phyloP scores from a whole-genome alignment of 352 stramenopile species.

The Pythium sp. region DNA sequence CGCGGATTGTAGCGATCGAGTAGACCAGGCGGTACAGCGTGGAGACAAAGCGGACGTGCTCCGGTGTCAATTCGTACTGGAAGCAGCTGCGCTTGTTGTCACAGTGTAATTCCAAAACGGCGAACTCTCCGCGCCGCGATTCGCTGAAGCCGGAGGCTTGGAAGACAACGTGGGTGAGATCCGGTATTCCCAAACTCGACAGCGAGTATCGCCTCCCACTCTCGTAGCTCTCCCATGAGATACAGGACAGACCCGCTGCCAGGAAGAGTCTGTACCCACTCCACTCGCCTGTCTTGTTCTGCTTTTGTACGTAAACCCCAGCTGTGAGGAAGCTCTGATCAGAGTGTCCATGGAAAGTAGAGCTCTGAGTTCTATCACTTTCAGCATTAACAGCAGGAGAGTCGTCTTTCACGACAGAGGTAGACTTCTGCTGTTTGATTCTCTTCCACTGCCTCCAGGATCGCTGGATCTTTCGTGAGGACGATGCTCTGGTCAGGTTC shows the following conservation, averaged over 20 bases:
- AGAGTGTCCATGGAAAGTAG: background rate
- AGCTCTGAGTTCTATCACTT: background rate
- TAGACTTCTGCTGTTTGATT: background rate
- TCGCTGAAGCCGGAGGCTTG: constrained; percentile 9
- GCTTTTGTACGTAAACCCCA: constrained; percentile 12
- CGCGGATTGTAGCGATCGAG: constrained; percentile 1
- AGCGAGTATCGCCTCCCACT: constrained; percentile 14
- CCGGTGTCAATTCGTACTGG: constrained; percentile 11
- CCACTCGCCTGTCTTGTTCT: constrained; percentile 13
- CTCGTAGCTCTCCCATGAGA: constrained; percentile 17
- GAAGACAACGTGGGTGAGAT: constrained; percentile 16
- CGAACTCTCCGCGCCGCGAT: constrained; percentile 2
- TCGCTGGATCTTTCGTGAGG: constrained; percentile 16
- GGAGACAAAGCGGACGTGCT: constrained; percentile 10
- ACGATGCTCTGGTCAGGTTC: constrained; percentile 1
- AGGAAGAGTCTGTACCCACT: constrained; percentile 11
- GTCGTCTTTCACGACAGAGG: background rate
- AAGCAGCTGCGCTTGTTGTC: constrained; percentile 15
- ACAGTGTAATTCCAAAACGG: constrained; percentile 11
- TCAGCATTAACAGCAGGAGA: background rate
- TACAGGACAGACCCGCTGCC: background rate
- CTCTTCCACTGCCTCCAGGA: constrained; percentile 19
- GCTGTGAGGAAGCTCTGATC: constrained; percentile 5
- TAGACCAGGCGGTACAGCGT: background rate
- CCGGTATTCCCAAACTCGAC: constrained; percentile 17